Evolutionary conservation across 2,329 filamentous ascomycete species (phyloP).

Genomic region (Penicillium fuscoglaucum): DNA sequence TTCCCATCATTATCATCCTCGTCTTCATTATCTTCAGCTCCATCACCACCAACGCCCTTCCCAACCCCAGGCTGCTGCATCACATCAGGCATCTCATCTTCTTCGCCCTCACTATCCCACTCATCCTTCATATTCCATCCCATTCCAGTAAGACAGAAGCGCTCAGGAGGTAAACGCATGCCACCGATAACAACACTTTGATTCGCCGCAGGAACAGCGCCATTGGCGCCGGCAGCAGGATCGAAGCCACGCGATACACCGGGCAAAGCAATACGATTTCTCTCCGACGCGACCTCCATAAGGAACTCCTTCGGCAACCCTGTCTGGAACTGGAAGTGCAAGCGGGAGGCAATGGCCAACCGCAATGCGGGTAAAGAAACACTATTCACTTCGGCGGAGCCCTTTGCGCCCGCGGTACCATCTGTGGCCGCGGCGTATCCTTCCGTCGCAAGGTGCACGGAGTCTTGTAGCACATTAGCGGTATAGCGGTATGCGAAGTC

Average conservation of each 20-base stretch:
- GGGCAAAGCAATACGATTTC: constrained; percentile 56
- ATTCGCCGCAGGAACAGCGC: constrained; percentile 25
- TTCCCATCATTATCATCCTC: constrained; percentile 49
- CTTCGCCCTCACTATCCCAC: constrained; percentile 58
- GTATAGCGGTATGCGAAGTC: constrained; percentile 58
- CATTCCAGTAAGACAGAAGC: constrained; percentile 60
- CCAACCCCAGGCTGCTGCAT: constrained; percentile 21
- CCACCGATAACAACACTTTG: constrained; percentile 50
- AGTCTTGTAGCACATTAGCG: constrained; percentile 53
- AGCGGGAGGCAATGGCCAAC: constrained; percentile 60
- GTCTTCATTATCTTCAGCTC: constrained; percentile 35
- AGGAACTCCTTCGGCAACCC: constrained; percentile 63
- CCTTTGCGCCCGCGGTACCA: constrained; percentile 36
- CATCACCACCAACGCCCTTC: constrained; percentile 35
- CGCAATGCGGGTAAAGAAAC: constrained; percentile 60
- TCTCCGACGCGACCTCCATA: constrained; percentile 57
- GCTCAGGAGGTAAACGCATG: constrained; percentile 61
- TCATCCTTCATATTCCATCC: constrained; percentile 59
- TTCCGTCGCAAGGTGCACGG: constrained; percentile 53
- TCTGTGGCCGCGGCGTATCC: constrained; percentile 48
- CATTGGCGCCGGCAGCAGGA: constrained; percentile 24
- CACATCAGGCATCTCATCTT: constrained; percentile 36
- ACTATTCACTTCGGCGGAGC: constrained; percentile 48
- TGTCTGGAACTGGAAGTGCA: constrained; percentile 61
- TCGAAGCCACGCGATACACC: constrained; percentile 55